These are phyloP conservation scores for Lepiota venenata DNA, from an alignment of 768 basidiomycete species.

Conservation along the genomic window DNA sequence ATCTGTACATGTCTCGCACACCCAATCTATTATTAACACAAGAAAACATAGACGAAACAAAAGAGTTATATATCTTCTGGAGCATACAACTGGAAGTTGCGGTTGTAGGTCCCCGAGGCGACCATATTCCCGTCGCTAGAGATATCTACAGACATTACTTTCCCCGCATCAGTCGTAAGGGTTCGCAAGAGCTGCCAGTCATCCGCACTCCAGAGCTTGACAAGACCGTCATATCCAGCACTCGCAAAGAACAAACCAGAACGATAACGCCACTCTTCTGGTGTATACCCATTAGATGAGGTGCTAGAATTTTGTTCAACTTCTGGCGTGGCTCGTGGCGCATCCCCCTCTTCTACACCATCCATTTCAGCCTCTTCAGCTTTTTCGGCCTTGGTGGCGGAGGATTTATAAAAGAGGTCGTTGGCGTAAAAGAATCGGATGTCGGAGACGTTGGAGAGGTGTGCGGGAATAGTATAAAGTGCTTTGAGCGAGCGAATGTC, in stretches of 20 bases:
- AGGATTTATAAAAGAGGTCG: conserved; percentile 43
- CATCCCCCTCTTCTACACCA: conserved; percentile 32
- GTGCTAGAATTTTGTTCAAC: conserved; percentile 28
- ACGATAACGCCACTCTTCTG: conserved; percentile 76
- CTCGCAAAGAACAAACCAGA: conserved; percentile 92
- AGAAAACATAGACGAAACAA: conserved; percentile 14
- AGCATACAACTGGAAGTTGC: conserved; percentile 92
- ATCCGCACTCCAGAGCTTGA: conserved; percentile 96
- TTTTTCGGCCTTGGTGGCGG: conserved; percentile 16
- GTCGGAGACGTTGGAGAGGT: conserved; percentile 92
- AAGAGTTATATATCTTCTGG: conserved; percentile 53
- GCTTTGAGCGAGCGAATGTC: conserved; percentile 92
- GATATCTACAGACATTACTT: conserved; percentile 98
- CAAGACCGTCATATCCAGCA: conserved; percentile 90
- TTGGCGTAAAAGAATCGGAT: conserved; percentile 88
- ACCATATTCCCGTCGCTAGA: conserved; percentile 79
- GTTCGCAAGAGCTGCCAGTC: conserved; percentile 94
- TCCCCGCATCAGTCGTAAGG: conserved; percentile 92
- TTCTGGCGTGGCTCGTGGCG: conserved; percentile 31
- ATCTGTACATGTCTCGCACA: not conserved
- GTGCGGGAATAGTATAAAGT: conserved; percentile 95
- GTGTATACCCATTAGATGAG: conserved; percentile 24
- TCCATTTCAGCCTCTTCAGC: conserved; percentile 48
- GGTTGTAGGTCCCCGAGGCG: conserved; percentile 88
- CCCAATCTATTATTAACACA: not conserved